phyloP scores from a whole-genome alignment of 2,329 filamentous ascomycete species.

The Botryotinia convoluta region DNA sequence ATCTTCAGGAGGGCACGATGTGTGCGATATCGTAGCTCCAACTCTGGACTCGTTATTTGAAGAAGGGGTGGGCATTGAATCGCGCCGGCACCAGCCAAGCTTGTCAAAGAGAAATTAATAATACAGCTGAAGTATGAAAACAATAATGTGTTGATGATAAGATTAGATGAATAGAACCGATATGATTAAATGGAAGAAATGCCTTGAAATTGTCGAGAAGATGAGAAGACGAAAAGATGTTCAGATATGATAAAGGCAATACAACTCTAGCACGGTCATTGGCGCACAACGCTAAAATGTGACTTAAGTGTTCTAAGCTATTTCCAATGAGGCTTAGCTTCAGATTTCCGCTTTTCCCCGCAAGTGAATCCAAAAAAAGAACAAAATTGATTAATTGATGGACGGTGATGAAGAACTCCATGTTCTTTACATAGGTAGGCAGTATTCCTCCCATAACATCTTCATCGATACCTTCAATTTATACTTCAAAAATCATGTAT shows the following conservation, averaged over 20 bases:
- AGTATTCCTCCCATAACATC: not conserved
- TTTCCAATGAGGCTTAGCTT: not conserved
- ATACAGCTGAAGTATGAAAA: constrained; percentile 35
- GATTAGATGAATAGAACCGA: constrained; percentile 34
- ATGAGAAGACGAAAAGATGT: constrained; percentile 19
- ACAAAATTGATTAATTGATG: not conserved
- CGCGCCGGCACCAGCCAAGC: constrained; percentile 37
- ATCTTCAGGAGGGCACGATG: constrained; percentile 46
- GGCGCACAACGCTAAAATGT: not conserved
- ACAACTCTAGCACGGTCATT: not conserved
- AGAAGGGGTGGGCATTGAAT: constrained; percentile 40
- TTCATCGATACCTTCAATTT: not conserved
- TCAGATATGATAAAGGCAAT: constrained; percentile 25
- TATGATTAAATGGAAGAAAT: constrained; percentile 28
- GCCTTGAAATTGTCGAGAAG: constrained; percentile 23
- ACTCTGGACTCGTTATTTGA: constrained; percentile 30
- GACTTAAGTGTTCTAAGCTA: not conserved
- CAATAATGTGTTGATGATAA: constrained; percentile 23
- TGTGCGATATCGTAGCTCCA: constrained; percentile 34
- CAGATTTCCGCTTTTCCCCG: not conserved
- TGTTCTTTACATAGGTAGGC: not conserved
- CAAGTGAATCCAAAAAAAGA: not conserved
- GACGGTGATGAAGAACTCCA: not conserved
- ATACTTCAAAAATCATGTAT: not conserved
- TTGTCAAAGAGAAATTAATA: constrained; percentile 31